Evolutionary conservation across 352 stramenopile species (phyloP).

Genomic region (Globisporangium nodosum): DNA sequence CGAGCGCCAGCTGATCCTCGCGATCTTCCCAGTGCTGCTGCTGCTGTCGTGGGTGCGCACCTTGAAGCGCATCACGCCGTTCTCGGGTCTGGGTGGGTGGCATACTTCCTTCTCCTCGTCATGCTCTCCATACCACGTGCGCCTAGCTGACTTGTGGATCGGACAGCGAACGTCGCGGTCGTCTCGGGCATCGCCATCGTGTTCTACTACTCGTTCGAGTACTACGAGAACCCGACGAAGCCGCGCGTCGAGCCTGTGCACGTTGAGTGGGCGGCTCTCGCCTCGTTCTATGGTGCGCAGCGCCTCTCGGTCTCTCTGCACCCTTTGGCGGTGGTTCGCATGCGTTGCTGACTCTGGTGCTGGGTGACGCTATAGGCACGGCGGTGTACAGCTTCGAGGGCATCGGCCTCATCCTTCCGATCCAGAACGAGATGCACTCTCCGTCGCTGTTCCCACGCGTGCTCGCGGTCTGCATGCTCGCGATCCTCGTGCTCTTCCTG

Average conservation of each 20-base stretch:
- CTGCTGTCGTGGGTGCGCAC: conserved; percentile 75
- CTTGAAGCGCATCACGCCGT: conserved; percentile 67
- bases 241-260: conserved; percentile 15
- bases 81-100: conserved; percentile 55
- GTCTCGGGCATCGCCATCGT: conserved; percentile 67
- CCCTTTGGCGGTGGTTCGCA: neutral
- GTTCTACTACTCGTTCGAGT: conserved; percentile 76
- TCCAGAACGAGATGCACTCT: conserved; percentile 74
- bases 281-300: conserved; percentile 54
- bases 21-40: conserved; percentile 62
- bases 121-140: no score
- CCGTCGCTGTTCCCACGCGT: conserved; percentile 51
- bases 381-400: conserved; percentile 81
- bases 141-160: neutral
- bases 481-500: conserved; percentile 70
- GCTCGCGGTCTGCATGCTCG: conserved; percentile 50
- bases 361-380: conserved; percentile 23
- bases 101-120: neutral
- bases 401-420: conserved; percentile 68
- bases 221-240: conserved; percentile 33
- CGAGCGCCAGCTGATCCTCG: conserved; percentile 72
- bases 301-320: neutral
- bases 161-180: conserved; percentile 59
- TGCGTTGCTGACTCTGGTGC: neutral
- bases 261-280: conserved; percentile 36